These are phyloP conservation scores for Saccharomyces hybrid DNA, from an alignment of 1,139 yeast genomes.

Conservation along the genomic window DNA sequence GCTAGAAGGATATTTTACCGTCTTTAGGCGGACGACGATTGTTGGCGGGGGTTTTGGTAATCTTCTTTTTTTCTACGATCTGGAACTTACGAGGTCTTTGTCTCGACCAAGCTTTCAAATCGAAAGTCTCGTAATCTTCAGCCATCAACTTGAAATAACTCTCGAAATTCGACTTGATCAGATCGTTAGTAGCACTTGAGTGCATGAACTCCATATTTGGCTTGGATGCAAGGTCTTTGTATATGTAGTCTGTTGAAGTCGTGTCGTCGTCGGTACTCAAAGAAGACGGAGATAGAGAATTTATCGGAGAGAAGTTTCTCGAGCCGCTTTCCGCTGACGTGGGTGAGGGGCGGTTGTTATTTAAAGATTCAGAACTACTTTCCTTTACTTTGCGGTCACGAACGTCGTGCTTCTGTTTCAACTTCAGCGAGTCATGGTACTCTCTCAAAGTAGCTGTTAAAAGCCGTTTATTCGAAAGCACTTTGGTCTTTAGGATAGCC, in stretches of 20 bases:
- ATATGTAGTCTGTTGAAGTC: background rate
- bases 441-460: constrained; percentile 10
- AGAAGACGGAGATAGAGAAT: constrained; percentile 6
- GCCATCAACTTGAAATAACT: constrained; percentile 25
- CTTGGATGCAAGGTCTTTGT: background rate
- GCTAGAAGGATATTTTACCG: background rate
- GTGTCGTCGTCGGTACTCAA: background rate
- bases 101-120: constrained; percentile 10
- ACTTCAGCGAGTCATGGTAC: constrained; percentile 9
- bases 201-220: background rate
- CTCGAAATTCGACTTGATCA: constrained; percentile 21
- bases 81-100: constrained; percentile 6
- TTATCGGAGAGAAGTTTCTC: constrained; percentile 4
- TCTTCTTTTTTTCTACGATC: constrained; percentile 4
- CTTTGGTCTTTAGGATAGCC: constrained; percentile 19
- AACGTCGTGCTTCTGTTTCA: constrained; percentile 7
- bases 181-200: constrained; percentile 6
- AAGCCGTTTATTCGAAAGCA: constrained; percentile 14
- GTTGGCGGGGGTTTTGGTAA: constrained; percentile 3
- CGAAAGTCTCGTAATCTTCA: constrained; percentile 26
- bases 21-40: background rate
- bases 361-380: background rate
- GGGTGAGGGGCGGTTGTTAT: background rate
- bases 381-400: background rate
- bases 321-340: background rate